Percentiles rank a stretch among this genome's conserved stretches.
Conservation (phyloP, 495 filamentous ascomycete species). For the Elasticomyces elasticus region DNA sequence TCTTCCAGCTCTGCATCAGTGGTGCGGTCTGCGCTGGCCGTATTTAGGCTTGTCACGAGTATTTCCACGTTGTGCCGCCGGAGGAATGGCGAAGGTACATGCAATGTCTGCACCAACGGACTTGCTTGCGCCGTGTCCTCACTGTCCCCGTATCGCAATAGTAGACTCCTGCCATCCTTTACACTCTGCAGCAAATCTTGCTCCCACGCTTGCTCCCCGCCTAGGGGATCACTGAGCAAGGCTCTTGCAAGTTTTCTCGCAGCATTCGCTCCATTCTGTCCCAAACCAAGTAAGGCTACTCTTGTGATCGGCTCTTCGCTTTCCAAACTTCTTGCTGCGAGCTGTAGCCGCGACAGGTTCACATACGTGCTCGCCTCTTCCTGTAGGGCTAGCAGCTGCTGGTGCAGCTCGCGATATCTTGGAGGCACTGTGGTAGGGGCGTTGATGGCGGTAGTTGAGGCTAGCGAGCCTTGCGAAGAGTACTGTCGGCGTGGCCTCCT, state of each 20-base stretch:
- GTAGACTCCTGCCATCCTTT: conserved; percentile 41
- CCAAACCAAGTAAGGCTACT: conserved; percentile 46
- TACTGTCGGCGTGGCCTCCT: background rate
- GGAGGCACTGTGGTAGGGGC: conserved; percentile 26
- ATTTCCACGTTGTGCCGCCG: conserved; percentile 66
- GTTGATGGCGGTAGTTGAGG: conserved; percentile 32
- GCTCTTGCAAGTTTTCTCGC: conserved; percentile 56
- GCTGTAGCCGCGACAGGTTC: conserved; percentile 64
- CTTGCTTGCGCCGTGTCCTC: conserved; percentile 32
- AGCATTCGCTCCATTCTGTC: conserved; percentile 11
- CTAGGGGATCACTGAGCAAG: conserved; percentile 70
- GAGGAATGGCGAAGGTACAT: conserved; percentile 58
- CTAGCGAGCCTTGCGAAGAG: conserved; percentile 9
- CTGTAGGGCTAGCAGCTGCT: conserved; percentile 51
- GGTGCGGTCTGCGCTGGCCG: conserved; percentile 5
- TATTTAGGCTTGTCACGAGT: conserved; percentile 51
- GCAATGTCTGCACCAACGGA: conserved; percentile 45
- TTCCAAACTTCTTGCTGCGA: conserved; percentile 69
- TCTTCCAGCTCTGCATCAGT: conserved; percentile 37
- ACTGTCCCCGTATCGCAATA: conserved; percentile 51
- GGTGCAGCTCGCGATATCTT: conserved; percentile 43
- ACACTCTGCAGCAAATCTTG: conserved; percentile 40
- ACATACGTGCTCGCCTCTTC: conserved; percentile 53
- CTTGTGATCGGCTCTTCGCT: conserved; percentile 55
- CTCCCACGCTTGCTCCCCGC: conserved; percentile 58